Evolutionary conservation across 73 alveolate genomes (phyloP).

Genomic region (Paramecium octaurelia): DNA sequence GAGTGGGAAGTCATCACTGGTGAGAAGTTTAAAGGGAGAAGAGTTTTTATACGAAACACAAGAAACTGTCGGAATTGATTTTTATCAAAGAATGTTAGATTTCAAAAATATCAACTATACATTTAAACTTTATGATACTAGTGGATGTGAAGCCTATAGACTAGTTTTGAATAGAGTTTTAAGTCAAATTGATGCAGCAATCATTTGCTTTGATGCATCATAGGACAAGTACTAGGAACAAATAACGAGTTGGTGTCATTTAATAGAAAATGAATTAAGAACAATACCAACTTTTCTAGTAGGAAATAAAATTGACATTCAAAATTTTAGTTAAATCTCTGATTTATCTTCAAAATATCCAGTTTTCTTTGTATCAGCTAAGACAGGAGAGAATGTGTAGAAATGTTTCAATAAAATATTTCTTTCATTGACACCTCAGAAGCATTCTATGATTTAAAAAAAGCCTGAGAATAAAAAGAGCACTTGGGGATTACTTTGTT

Average conservation of each 20-base stretch:
- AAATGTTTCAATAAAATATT: neutral
- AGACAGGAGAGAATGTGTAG: neutral
- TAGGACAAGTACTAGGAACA: neutral
- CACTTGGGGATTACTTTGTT: neutral
- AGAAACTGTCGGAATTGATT: neutral
- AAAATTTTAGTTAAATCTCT: neutral
- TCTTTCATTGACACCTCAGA: neutral
- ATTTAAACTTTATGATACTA: slow-evolving; percentile 1
- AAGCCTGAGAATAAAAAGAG: neutral
- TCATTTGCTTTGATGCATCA: slow-evolving; percentile 5
- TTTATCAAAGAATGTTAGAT: neutral
- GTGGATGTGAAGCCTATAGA: neutral
- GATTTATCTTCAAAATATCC: neutral
- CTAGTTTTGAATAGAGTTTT: neutral
- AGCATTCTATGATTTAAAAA: neutral
- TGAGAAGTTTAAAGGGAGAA: neutral
- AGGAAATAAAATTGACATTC: neutral
- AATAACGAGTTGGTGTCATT: neutral
- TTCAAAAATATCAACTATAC: neutral
- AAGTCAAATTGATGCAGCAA: neutral
- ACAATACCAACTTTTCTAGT: neutral
- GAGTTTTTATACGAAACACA: neutral
- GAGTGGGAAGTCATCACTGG: neutral
- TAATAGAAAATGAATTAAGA: neutral
- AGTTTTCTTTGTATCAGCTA: neutral